Evolutionary conservation across 1,284 basidiomycete genomes (phyloP), one percentile per base, ranked within the genome.

Genomic region (Ustilago crameri): DNA sequence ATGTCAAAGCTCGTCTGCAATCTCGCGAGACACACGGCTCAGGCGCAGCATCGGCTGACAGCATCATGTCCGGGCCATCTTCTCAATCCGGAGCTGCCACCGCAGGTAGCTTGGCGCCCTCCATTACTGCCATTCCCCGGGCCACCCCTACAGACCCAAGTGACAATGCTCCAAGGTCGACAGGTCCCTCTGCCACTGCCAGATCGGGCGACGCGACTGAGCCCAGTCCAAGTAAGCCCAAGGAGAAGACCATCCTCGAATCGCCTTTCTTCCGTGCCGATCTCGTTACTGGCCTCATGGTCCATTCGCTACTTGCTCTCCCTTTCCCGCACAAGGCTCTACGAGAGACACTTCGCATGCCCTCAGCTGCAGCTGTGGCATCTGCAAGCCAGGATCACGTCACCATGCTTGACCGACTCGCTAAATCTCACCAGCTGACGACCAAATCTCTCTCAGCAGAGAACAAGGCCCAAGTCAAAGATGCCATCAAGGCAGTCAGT

Each of bases 201-300:
- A 43, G 12, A 30, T 30, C 30, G 12, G 30, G 24, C n/a, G 30
- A 20, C 15, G 27, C 15, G 18, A 15, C 41, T 23, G 14, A 8
- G 24, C 49, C 26, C n/a, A 24, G 24, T 23, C 9, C 43, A 7
- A 23, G 14, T 32, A 67, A 67, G 37, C 26, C 55, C 9, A 43
- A 59, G 27, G 63, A 72, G 34, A 67, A 63, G 50, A 67, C 56
- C 27, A 64, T 72, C 32, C 64, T 72, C 40, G 64, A 63, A 18
- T 72, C 69, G 40, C 69, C 69, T 37, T 72, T 72, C 30, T 72
- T 72, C 51, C 64, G 69, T 17, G 23, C 64, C 3, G 69, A 72
- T 42, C 60, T 72, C 9, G 69, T 67, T 38, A 67, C 56, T 5
- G 64, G 64, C 1, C 52, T 67, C 18, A 67, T 72, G 59, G 69